phyloP scores from a whole-genome alignment of 768 basidiomycete species.

The Nevesoporus exiguus region DNA sequence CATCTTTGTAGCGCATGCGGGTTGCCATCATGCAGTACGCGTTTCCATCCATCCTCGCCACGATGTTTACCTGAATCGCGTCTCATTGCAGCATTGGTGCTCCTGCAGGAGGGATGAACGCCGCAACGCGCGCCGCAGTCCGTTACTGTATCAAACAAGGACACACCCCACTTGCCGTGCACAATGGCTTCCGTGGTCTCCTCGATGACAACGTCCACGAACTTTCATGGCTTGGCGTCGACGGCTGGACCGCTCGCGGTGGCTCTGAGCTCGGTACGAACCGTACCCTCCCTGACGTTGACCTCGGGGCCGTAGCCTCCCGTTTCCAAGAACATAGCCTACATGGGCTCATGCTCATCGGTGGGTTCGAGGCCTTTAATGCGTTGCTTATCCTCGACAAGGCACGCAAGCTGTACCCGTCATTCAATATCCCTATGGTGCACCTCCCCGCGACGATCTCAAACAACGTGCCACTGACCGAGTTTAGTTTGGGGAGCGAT shows the following conservation, averaged over 20 bases:
- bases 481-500: slow-evolving; percentile 92
- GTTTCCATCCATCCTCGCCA: not conserved
- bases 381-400: slow-evolving; percentile 75
- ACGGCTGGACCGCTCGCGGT: slow-evolving; percentile 93
- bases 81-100: slow-evolving; percentile 72
- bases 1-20: slow-evolving; percentile 57
- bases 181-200: slow-evolving; percentile 95
- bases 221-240: slow-evolving; percentile 94
- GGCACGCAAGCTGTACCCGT: slow-evolving; percentile 78
- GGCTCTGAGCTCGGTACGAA: slow-evolving; percentile 98
- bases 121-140: slow-evolving; percentile 74
- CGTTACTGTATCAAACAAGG: slow-evolving; percentile 92
- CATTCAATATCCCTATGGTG: slow-evolving; percentile 93
- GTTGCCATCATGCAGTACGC: slow-evolving; percentile 83
- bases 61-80: not conserved
- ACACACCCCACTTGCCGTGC: slow-evolving; percentile 86
- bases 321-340: slow-evolving; percentile 86
- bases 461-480: slow-evolving; percentile 97
- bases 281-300: slow-evolving; percentile 78
- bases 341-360: slow-evolving; percentile 82
- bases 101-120: slow-evolving; percentile 98
- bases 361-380: slow-evolving; percentile 94
- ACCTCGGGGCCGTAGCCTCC: slow-evolving; percentile 85
- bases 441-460: slow-evolving; percentile 96
- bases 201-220: slow-evolving; percentile 85